Evolutionary conservation across 2,329 filamentous ascomycete genomes (phyloP).

Genomic region (Colletotrichum lindemuthianum): DNA sequence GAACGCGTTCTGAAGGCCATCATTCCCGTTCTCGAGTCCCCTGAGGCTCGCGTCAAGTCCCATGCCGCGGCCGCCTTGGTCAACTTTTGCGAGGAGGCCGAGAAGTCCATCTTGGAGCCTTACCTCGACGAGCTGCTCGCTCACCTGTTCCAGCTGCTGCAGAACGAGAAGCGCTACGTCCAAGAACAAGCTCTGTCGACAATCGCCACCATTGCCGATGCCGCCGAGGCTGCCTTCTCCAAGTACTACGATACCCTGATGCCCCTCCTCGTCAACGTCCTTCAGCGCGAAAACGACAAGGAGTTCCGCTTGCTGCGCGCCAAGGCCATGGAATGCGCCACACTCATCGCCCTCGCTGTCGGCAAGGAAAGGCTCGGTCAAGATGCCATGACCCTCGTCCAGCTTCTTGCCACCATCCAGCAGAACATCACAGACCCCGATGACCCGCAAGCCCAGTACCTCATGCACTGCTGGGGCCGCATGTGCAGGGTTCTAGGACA

Average conservation of each 20-base stretch:
- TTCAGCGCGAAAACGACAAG: conserved; percentile 90
- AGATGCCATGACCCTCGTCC: conserved; percentile 88
- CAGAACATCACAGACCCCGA: conserved; percentile 87
- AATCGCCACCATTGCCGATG: conserved; percentile 98
- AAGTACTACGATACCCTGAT: conserved; percentile 97
- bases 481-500: conserved; percentile 95
- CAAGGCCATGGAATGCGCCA: conserved; percentile 99
- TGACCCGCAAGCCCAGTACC: conserved; percentile 94
- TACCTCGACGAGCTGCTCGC: conserved; percentile 90
- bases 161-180: conserved; percentile 93
- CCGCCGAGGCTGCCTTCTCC: conserved; percentile 91
- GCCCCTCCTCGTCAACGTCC: conserved; percentile 90
- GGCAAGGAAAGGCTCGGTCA: conserved; percentile 90
- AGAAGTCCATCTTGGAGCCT: conserved; percentile 89
- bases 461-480: conserved; percentile 98
- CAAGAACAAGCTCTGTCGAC: conserved; percentile 98
- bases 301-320: conserved; percentile 91
- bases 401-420: conserved; percentile 89
- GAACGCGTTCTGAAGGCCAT: conserved; percentile 87
- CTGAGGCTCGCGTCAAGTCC: conserved; percentile 93
- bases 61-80: conserved; percentile 97
- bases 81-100: conserved; percentile 98
- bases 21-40: conserved; percentile 88
- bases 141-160: conserved; percentile 86
- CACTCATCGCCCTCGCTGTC: conserved; percentile 92